Evolutionary conservation across 225 moss, liverwort and hornwort genomes (phyloP).

Genomic region (Marchantia polymorpha): DNA sequence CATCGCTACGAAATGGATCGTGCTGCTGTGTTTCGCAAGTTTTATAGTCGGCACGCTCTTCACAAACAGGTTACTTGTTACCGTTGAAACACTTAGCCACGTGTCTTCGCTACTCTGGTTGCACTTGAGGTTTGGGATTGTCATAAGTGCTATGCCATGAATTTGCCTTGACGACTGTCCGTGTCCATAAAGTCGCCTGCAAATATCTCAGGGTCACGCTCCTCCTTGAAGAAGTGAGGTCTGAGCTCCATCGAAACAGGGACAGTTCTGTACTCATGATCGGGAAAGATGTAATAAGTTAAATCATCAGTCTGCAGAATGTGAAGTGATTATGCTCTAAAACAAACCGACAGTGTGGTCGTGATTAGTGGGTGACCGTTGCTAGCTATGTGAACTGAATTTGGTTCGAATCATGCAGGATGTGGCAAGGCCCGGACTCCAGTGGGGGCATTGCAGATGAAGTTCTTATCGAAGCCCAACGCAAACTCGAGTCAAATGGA

Average conservation of each 20-base stretch:
- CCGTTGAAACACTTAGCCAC: not conserved
- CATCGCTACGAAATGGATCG: constrained; percentile 71
- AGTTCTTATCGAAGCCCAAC: constrained; percentile 23
- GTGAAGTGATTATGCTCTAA: too few relatives aligned
- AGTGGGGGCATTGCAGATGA: constrained; percentile 35
- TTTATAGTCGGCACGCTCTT: constrained; percentile 81
- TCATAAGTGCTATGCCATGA: not conserved
- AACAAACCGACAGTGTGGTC: too few relatives aligned
- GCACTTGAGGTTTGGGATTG: not conserved
- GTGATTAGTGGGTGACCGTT: not conserved
- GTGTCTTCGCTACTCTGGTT: not conserved
- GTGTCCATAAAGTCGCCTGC: too few relatives aligned
- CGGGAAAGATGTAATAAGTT: too few relatives aligned
- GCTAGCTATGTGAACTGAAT: not conserved
- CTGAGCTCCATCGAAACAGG: too few relatives aligned
- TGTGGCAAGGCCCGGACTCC: constrained; percentile 62
- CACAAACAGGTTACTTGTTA: constrained; percentile 56
- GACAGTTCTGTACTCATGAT: too few relatives aligned
- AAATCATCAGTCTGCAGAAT: too few relatives aligned
- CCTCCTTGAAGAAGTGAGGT: not conserved
- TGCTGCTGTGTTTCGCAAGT: constrained; percentile 82
- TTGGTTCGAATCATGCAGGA: constrained; percentile 36
- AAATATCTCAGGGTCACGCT: not conserved
- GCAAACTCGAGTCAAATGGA: constrained; percentile 34
- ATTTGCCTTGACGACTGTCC: not conserved